Evolutionary conservation across 2,329 filamentous ascomycete genomes (phyloP), one percentile per base, ranked within the genome.

Genomic region (Diaporthe citrichinensis): DNA sequence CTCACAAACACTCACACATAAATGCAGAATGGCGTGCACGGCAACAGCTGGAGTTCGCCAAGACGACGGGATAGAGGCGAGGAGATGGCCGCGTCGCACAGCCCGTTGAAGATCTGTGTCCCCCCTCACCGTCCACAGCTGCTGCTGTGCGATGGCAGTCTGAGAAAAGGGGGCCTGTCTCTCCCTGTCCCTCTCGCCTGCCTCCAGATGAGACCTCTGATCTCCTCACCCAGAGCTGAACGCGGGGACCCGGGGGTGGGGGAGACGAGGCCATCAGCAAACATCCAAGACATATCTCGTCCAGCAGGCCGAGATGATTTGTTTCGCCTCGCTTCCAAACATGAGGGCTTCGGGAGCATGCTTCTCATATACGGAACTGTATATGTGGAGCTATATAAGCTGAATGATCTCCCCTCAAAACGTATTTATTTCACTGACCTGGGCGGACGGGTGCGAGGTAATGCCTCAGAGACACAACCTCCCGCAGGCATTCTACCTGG

Each of bases 241-340:
- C 5, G n/a, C 10, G 58, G 14, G 7, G 44, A 46, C 3, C 6
- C 20, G n/a, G n/a, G 36, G 14, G 4, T 7, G 3, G 9, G 20
- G 0, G 1, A 10, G n/a, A 36, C 7, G 7, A 23, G 25, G 25
- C n/a, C n/a, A 36, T 25, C 25, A 0, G 36, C 36, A 41, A 15
- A n/a, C 4, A 28, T 12, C 6, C 15, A 65, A 74, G 73, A 74
- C 73, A 75, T 53, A 53, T 23, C 57, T 41, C 58, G 62, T 25
- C 46, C 39, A 46, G 59, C 34, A 46, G 53, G 9, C 51, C 59
- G 74, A 75, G 58, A 68, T 73, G 41, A 73, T 7, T 46, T 73
- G 69, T 73, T 61, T 73, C 65, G 74, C 71, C 53, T 75, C 74
- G 65, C 58, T 51, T 59, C 46, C 51, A 51, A 58, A 55, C 41